Evolutionary conservation across 1,139 yeast species (phyloP), one percentile per base, ranked within the genome.

Genomic region (Candida sp.): DNA sequence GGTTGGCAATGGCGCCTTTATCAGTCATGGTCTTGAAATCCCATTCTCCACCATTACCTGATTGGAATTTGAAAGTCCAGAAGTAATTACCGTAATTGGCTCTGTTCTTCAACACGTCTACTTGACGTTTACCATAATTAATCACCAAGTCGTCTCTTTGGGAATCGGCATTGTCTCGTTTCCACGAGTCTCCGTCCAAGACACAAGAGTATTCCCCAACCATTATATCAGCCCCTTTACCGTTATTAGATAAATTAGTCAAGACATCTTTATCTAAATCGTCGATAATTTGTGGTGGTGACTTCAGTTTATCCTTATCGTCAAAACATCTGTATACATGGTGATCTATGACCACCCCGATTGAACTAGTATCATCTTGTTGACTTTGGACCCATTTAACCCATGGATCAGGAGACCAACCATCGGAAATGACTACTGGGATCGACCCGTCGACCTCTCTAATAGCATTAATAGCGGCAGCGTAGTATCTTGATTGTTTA

Each of bases 1-100:
- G 64, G 7, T 56, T 53, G 4, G 36, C 36, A 22, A 89, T 66
- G 7, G 84, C 81, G 0, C 91, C 91, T 45, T 69, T 68, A 25
- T 84, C 81, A 23, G 78, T 67, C 93, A 87, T 87, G 38, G 90
- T 88, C 37, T 77, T 75, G 62, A 88, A 84, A 44, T 93, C 97
- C 98, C 98, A 91, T 66, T 89, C 97, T 8, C 97, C 98, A 35
- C 97, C 97, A 56, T 84, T 85, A 2, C 97, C 97, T 44, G 82
- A 75, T 58, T 85, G 81, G 58, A 91, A 91, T 63, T 88, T 89
- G 61, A 69, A 87, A 1, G 97, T 88, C 98, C 98, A 93, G 64
- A 93, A 93, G 63, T 77, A 91, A 43, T 79, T 74, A 0, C 97
- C 97, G 43, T 81, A 76, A 5, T 72, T 62, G 1, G 91, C 83